Conservation (phyloP, 2,329 filamentous ascomycete genomes). For the Bisporella sp. region DNA sequence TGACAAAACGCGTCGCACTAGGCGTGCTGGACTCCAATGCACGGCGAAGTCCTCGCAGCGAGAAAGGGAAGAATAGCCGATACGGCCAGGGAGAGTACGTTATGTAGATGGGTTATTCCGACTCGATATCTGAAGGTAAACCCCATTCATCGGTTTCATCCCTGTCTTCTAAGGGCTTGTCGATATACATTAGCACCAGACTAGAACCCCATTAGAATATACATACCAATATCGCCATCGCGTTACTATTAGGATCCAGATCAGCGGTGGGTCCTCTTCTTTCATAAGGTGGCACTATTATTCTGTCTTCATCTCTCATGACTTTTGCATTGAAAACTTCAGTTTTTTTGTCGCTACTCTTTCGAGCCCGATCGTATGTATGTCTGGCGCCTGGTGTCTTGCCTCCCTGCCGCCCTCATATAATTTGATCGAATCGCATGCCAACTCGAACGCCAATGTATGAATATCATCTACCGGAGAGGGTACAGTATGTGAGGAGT, state of each 20-base stretch:
- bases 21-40: background rate
- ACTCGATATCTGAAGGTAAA: constrained; percentile 3
- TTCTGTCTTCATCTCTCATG: constrained; percentile 1
- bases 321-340: constrained; percentile 1
- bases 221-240: constrained; percentile 1
- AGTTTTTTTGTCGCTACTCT: constrained; percentile 4
- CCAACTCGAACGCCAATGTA: constrained; percentile 5
- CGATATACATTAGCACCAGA: constrained; percentile 3
- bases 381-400: constrained; percentile 5
- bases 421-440: constrained; percentile 4
- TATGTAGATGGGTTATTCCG: constrained; percentile 1
- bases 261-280: constrained; percentile 1
- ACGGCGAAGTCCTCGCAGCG: constrained; percentile 1
- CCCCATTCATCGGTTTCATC: constrained; percentile 1
- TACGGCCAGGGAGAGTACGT: background rate
- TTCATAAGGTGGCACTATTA: constrained; percentile 1
- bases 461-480: constrained; percentile 3
- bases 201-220: constrained; percentile 6
- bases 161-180: constrained; percentile 3
- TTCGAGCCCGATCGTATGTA: constrained; percentile 6
- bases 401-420: constrained; percentile 3
- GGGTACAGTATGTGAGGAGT: constrained; percentile 4
- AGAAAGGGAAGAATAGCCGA: background rate
- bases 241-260: constrained; percentile 3
- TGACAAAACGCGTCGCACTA: background rate